Conservation (phyloP, 345 rosid genomes). For the Eucalyptus marginata region DNA sequence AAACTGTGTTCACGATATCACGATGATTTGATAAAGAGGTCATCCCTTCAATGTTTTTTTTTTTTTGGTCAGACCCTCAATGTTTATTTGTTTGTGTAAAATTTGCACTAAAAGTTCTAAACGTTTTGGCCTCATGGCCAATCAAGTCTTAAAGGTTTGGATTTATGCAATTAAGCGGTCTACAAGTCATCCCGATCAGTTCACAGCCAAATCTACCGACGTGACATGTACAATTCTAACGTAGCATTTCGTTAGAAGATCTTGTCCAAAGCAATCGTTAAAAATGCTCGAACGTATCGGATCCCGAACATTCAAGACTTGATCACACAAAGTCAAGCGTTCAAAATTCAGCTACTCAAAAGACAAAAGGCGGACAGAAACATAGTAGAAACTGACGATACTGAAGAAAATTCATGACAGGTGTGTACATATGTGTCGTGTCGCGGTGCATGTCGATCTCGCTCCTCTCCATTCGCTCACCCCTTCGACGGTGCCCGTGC, state of each 20-base stretch:
- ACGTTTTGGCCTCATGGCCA: neutral
- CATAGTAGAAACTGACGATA: neutral
- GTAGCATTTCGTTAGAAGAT: neutral
- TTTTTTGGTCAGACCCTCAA: too few relatives aligned
- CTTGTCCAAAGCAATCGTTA: neutral
- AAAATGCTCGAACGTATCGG: neutral
- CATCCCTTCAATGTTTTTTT: neutral
- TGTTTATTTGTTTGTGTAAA: neutral
- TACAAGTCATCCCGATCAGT: neutral
- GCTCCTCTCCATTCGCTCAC: neutral
- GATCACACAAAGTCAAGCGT: neutral
- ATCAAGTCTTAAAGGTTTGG: neutral
- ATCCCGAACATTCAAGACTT: neutral
- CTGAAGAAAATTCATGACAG: neutral
- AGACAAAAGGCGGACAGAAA: neutral
- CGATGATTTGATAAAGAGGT: neutral
- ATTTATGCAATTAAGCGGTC: neutral
- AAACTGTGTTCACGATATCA: neutral
- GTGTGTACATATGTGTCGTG: neutral
- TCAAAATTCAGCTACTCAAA: too few relatives aligned
- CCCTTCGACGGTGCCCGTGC: neutral
- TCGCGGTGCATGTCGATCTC: neutral
- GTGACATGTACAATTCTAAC: neutral
- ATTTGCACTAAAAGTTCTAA: neutral
- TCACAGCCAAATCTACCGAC: neutral